Conservation (phyloP, 1,139 yeast genomes). For the Sugiyamaella paludigena region DNA sequence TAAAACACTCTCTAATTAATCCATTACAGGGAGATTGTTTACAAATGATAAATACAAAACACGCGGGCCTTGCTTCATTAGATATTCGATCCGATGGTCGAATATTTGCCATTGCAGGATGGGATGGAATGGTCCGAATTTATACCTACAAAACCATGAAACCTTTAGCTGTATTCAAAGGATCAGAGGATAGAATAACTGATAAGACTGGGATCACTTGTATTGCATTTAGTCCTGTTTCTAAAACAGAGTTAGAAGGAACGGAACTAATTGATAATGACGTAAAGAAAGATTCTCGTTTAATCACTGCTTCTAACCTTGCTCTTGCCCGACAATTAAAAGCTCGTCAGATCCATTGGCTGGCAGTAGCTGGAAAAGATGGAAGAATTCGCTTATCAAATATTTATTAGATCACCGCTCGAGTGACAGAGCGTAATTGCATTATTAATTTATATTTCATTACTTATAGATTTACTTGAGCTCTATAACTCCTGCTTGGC, state of each 20-base stretch:
- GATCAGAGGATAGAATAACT: conserved; percentile 25
- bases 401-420: conserved; percentile 28
- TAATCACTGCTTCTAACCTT: conserved; percentile 1
- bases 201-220: conserved; percentile 27
- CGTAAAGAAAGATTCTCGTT: not conserved
- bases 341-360: conserved; percentile 26
- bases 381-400: conserved; percentile 38
- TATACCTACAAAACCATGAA: conserved; percentile 28
- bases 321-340: conserved; percentile 10
- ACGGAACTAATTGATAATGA: not conserved
- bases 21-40: conserved; percentile 3
- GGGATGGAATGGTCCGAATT: conserved; percentile 42
- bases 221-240: conserved; percentile 29
- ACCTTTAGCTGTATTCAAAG: conserved; percentile 34
- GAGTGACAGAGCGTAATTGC: no score
- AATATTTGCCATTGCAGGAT: conserved; percentile 38
- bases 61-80: conserved; percentile 34
- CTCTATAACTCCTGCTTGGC: no score
- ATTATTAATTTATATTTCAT: no score
- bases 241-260: not conserved
- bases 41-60: conserved; percentile 25
- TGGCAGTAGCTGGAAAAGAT: conserved; percentile 42
- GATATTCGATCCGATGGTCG: conserved; percentile 33
- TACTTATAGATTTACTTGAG: no score
- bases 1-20: conserved; percentile 25